These are phyloP conservation scores for Apiospora pterosperma DNA, from an alignment of 2,329 filamentous ascomycete species.

Conservation along the genomic window DNA sequence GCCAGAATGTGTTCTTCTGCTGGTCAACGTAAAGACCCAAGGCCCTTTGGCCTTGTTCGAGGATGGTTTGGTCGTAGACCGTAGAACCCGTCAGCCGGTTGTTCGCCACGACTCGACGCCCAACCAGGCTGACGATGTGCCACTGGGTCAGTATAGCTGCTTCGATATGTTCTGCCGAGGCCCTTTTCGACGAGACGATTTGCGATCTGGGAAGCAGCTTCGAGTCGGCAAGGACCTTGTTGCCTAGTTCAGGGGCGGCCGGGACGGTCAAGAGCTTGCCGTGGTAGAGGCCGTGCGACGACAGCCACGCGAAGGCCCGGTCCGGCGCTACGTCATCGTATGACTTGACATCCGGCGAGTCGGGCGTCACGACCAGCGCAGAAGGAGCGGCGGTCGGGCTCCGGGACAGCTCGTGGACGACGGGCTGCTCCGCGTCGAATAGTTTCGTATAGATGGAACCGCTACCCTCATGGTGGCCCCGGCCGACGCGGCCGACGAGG, in stretches of 20 bases:
- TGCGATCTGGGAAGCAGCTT: conserved; percentile 74
- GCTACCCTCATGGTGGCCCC: conserved; percentile 71
- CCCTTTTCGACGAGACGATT: conserved; percentile 63
- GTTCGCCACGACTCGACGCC: conserved; percentile 76
- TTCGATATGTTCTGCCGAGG: conserved; percentile 69
- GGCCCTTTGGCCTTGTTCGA: conserved; percentile 74
- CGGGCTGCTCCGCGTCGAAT: conserved; percentile 82
- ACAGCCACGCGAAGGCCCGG: conserved; percentile 86
- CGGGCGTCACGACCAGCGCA: conserved; percentile 72
- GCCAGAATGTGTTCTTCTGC: conserved; percentile 96
- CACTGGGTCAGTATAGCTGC: conserved; percentile 88
- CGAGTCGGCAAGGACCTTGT: conserved; percentile 72
- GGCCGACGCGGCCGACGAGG: conserved; percentile 73
- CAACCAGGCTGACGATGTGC: conserved; percentile 83
- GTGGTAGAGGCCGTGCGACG: conserved; percentile 80
- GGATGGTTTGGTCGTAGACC: conserved; percentile 83
- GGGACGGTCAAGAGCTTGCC: conserved; percentile 70
- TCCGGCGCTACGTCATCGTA: conserved; percentile 59
- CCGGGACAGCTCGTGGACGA: conserved; percentile 67
- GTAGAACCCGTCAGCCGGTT: conserved; percentile 84
- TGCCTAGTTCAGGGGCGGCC: conserved; percentile 62
- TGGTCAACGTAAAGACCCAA: conserved; percentile 85
- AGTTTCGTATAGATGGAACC: conserved; percentile 82
- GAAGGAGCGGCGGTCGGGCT: conserved; percentile 59
- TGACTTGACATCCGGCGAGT: conserved; percentile 53